A percentile compares a stretch with the other conserved stretches of the same genome.
phyloP scores from a whole-genome alignment of 2,329 filamentous ascomycete species.

The Aspergillus tamarii region DNA sequence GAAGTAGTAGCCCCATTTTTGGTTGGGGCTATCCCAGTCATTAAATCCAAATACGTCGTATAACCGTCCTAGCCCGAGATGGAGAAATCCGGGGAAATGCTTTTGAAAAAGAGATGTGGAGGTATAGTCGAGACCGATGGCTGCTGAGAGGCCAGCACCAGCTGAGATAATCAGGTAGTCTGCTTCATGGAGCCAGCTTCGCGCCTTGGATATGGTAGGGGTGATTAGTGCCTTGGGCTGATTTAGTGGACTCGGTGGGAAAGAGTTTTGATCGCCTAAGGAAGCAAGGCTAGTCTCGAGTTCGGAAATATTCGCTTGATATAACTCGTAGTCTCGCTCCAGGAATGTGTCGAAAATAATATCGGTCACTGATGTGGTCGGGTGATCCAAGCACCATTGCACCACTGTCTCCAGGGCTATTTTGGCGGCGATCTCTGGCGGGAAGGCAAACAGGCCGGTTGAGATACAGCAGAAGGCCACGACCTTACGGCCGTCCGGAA shows the following conservation, averaged over 20 bases:
- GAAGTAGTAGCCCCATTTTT: slow-evolving; percentile 30
- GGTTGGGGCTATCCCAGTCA: slow-evolving; percentile 17
- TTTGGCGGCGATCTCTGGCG: slow-evolving; percentile 18
- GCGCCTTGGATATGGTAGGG: slow-evolving; percentile 13
- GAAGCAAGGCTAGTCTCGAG: neutral
- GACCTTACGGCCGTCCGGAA: slow-evolving; percentile 21
- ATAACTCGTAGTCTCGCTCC: slow-evolving; percentile 20
- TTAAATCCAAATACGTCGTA: slow-evolving; percentile 26
- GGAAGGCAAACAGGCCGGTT: slow-evolving; percentile 28
- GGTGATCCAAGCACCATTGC: slow-evolving; percentile 19
- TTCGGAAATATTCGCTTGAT: slow-evolving; percentile 9
- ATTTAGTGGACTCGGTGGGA: neutral
- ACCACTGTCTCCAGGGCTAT: slow-evolving; percentile 22
- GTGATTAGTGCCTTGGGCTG: neutral
- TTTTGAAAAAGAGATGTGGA: slow-evolving; percentile 25
- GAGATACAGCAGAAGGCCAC: slow-evolving; percentile 29
- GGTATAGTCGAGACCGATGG: slow-evolving; percentile 29
- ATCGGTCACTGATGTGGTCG: slow-evolving; percentile 21
- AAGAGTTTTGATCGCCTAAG: neutral
- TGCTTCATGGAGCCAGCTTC: slow-evolving; percentile 22
- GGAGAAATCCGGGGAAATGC: slow-evolving; percentile 31
- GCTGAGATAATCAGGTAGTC: slow-evolving; percentile 24
- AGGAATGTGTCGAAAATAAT: slow-evolving; percentile 28
- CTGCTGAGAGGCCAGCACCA: slow-evolving; percentile 26
- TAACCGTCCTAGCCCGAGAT: slow-evolving; percentile 30